phyloP scores from a whole-genome alignment of 257 asterid species.

The Solanum peruvianum region DNA sequence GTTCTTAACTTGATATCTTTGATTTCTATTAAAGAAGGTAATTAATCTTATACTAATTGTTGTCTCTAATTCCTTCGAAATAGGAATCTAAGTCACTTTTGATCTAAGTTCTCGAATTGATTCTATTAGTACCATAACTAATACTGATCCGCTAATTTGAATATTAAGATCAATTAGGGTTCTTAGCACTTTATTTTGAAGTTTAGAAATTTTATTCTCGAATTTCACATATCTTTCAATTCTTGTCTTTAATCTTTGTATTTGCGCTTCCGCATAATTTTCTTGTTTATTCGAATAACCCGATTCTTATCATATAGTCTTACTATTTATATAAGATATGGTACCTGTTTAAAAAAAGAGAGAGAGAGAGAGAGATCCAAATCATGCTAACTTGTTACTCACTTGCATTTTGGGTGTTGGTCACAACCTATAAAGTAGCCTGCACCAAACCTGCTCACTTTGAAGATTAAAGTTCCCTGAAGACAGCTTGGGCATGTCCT shows the following conservation, averaged over 20 bases:
- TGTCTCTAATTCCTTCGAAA: background rate
- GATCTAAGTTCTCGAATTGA: background rate
- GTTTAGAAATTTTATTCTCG: background rate
- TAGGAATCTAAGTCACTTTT: background rate
- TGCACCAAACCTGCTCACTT: slow-evolving; percentile 83
- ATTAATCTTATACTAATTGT: background rate
- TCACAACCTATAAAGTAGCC: slow-evolving; percentile 93
- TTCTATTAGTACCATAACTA: background rate
- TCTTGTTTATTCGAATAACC: background rate
- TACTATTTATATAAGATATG: background rate
- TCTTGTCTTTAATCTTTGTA: background rate
- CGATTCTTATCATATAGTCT: background rate
- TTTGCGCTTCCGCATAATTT: background rate
- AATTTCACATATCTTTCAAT: background rate
- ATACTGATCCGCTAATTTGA: background rate
- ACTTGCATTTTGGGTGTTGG: slow-evolving; percentile 96
- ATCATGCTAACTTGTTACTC: slow-evolving; percentile 15
- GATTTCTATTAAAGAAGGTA: background rate
- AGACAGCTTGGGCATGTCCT: slow-evolving; percentile 86
- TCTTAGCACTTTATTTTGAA: background rate
- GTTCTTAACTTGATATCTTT: background rate
- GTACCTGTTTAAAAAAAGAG: background rate
- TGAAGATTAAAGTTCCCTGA: slow-evolving; percentile 68
- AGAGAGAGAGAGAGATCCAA: background rate
- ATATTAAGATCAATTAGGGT: no score